phyloP scores from a whole-genome alignment of 257 asterid species.

The Ilex asprella region DNA sequence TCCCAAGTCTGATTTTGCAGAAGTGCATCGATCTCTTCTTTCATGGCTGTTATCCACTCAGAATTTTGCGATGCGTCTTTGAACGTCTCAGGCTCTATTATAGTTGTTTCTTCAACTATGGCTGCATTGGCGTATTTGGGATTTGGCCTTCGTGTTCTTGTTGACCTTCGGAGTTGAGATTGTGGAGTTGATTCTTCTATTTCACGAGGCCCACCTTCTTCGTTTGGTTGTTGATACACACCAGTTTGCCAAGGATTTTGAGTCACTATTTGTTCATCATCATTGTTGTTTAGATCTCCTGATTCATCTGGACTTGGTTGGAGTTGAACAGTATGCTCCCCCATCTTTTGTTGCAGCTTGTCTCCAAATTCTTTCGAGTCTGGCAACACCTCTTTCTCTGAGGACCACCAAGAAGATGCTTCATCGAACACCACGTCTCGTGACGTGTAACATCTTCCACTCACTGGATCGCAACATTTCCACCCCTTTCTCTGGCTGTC shows the following conservation, averaged over 20 bases:
- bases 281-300: neutral
- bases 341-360: neutral
- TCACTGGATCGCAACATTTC: constrained; percentile 14
- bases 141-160: constrained; percentile 6
- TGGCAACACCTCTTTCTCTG: neutral
- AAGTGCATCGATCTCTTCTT: too few relatives aligned
- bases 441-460: constrained; percentile 9
- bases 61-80: too few relatives aligned
- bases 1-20: neutral
- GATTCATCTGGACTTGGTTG: neutral
- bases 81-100: too few relatives aligned
- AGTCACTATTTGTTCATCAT: neutral
- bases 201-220: too few relatives aligned
- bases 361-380: constrained; percentile 4
- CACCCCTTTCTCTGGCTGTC: constrained; percentile 13
- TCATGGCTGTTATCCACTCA: too few relatives aligned
- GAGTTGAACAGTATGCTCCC: constrained; percentile 1
- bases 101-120: too few relatives aligned
- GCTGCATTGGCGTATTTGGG: constrained; percentile 2
- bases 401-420: constrained; percentile 15
- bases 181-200: neutral
- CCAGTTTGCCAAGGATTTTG: neutral
- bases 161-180: constrained; percentile 4
- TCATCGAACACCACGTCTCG: neutral
- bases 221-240: too few relatives aligned